These are phyloP conservation scores for Mortierella sp. DNA, from an alignment of 371 early-diverging fungal species.

Conservation along the genomic window DNA sequence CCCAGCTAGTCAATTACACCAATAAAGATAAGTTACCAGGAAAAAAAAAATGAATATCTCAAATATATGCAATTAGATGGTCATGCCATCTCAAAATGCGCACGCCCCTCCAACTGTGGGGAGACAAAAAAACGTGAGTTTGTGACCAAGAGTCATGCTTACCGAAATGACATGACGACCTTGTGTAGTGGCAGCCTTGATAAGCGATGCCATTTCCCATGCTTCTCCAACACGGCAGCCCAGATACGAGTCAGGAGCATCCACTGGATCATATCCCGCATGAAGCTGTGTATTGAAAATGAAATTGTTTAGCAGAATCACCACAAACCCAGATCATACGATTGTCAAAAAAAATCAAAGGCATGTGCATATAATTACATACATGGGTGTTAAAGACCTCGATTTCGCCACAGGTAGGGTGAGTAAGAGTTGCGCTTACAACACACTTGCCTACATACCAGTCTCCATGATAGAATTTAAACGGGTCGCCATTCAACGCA, in stretches of 20 bases:
- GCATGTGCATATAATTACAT: slow-evolving; percentile 27
- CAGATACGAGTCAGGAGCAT: slow-evolving; percentile 46
- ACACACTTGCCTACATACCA: slow-evolving; percentile 75
- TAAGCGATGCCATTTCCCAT: slow-evolving; percentile 52
- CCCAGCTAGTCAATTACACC: slow-evolving; percentile 56
- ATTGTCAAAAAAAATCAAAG: neutral
- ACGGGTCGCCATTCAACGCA: slow-evolving; percentile 69
- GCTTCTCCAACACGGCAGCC: slow-evolving; percentile 56
- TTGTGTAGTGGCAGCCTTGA: slow-evolving; percentile 47
- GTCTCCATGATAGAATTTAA: slow-evolving; percentile 71
- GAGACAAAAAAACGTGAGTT: neutral
- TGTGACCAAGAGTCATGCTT: neutral
- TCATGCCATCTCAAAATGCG: neutral
- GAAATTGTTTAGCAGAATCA: neutral
- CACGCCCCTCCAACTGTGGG: too few relatives aligned
- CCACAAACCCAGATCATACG: neutral
- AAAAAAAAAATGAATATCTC: neutral
- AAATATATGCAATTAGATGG: neutral
- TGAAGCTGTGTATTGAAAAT: slow-evolving; percentile 28
- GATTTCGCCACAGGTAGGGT: slow-evolving; percentile 69
- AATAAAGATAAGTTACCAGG: neutral
- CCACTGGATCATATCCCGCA: slow-evolving; percentile 54
- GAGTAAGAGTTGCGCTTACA: slow-evolving; percentile 65
- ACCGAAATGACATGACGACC: slow-evolving; percentile 59
- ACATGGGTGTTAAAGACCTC: slow-evolving; percentile 78